phyloP scores from a whole-genome alignment of 2,329 filamentous ascomycete genomes.

The Apiospora arundinis region DNA sequence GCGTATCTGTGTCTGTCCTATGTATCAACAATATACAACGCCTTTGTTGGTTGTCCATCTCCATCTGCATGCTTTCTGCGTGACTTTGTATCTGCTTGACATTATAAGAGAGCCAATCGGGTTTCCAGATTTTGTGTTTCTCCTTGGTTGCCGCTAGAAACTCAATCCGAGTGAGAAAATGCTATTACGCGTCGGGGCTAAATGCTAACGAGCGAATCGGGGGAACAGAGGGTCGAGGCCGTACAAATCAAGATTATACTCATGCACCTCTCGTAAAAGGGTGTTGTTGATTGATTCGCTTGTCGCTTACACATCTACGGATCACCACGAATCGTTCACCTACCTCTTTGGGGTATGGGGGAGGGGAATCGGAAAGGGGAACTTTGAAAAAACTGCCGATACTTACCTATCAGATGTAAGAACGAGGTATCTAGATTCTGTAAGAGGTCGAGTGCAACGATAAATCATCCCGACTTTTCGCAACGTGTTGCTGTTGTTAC shows the following conservation, averaged over 20 bases:
- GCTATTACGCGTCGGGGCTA: background rate
- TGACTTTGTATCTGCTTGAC: background rate
- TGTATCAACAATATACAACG: background rate
- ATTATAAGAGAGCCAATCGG: background rate
- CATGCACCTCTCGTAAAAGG: constrained; percentile 8
- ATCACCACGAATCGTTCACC: background rate
- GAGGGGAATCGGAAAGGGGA: background rate
- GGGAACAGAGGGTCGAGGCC: background rate
- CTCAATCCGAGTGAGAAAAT: background rate
- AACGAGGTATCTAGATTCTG: no score
- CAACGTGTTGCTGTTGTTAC: background rate
- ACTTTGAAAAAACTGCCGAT: background rate
- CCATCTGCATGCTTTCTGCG: background rate
- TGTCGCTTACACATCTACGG: constrained; percentile 4
- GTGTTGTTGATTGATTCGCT: background rate
- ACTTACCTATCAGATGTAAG: no score
- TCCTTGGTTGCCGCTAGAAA: background rate
- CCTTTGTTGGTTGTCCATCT: background rate
- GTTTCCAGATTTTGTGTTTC: background rate
- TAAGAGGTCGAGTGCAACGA: no score
- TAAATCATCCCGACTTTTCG: background rate
- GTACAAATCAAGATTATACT: background rate
- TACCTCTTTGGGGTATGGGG: background rate
- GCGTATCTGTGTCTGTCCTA: background rate
- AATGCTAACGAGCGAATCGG: background rate